These are phyloP conservation scores for Ilyonectria robusta DNA, from an alignment of 2,329 filamentous ascomycete genomes.

Conservation along the genomic window DNA sequence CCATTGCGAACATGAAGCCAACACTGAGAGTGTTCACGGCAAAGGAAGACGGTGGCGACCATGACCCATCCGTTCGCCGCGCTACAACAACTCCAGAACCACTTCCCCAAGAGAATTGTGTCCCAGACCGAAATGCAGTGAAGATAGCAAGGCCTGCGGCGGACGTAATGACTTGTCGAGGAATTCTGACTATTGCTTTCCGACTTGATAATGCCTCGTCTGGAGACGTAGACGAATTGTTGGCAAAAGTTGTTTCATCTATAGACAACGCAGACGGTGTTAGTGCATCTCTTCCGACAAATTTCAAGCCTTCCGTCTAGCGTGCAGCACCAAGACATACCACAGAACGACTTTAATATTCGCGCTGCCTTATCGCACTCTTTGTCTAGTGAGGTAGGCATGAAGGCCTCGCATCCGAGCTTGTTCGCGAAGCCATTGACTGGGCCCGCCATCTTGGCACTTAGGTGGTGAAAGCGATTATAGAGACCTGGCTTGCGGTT, in stretches of 20 bases:
- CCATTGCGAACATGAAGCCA: slow-evolving; percentile 78
- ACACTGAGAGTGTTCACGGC: slow-evolving; percentile 78
- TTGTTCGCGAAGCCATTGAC: too few relatives aligned
- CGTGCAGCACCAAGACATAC: background rate
- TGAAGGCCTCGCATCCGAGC: too few relatives aligned
- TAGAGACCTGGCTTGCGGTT: too few relatives aligned
- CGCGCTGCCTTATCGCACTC: slow-evolving; percentile 11
- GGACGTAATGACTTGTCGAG: slow-evolving; percentile 63
- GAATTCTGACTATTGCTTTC: slow-evolving; percentile 45
- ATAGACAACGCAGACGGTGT: too few relatives aligned
- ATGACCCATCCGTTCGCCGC: slow-evolving; percentile 67
- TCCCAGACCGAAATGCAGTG: slow-evolving; percentile 70
- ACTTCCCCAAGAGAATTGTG: slow-evolving; percentile 70
- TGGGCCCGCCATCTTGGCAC: too few relatives aligned
- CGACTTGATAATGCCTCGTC: background rate
- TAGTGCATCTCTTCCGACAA: too few relatives aligned
- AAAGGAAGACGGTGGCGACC: slow-evolving; percentile 81
- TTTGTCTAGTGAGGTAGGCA: too few relatives aligned
- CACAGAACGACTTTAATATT: background rate
- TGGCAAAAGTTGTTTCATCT: background rate
- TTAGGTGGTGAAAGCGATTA: too few relatives aligned
- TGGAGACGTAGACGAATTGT: background rate
- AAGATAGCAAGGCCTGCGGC: slow-evolving; percentile 72
- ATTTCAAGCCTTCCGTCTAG: too few relatives aligned
- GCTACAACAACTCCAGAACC: slow-evolving; percentile 69